A percentile compares a stretch with the other conserved stretches of the same genome.
Conservation (phyloP, 306 rosid species). For the Sechiopsis laciniata region DNA sequence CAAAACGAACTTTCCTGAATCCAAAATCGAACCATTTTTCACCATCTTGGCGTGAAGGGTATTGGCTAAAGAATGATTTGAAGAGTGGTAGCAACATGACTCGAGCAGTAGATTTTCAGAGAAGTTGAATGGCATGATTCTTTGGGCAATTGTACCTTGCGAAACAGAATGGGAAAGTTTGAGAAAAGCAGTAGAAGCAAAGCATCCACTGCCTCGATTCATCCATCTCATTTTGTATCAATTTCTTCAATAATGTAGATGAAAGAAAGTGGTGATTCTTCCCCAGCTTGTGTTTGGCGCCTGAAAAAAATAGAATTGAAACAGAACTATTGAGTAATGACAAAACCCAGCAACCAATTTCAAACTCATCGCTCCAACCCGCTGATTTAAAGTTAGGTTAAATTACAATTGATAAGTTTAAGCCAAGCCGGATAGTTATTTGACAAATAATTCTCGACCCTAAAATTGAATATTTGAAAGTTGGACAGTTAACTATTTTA, state of each 20-base stretch:
- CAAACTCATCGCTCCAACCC: neutral
- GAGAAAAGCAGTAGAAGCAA: slow-evolving; percentile 10
- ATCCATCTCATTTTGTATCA: slow-evolving; percentile 33
- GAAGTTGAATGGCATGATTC: neutral
- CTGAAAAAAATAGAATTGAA: neutral
- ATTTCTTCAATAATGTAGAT: neutral
- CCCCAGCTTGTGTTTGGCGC: slow-evolving; percentile 6
- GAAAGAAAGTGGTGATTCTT: slow-evolving; percentile 5
- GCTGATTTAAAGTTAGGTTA: no score
- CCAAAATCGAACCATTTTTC: slow-evolving; percentile 46
- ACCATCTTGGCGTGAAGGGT: slow-evolving; percentile 49
- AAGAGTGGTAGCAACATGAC: slow-evolving; percentile 32
- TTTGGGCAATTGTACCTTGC: neutral
- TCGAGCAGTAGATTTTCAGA: slow-evolving; percentile 21
- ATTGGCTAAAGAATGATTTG: slow-evolving; percentile 21
- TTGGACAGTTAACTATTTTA: no score
- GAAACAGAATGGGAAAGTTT: slow-evolving; percentile 21
- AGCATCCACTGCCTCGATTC: slow-evolving; percentile 22
- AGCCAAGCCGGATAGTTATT: no score
- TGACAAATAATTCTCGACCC: no score
- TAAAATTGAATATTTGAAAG: no score
- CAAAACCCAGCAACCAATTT: neutral
- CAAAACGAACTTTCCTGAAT: slow-evolving; percentile 40
- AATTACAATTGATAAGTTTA: no score
- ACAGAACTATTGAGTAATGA: neutral